Base-by-base conservation (phyloP, 306 rosid species). In the Spatholobus suberectus region DNA sequence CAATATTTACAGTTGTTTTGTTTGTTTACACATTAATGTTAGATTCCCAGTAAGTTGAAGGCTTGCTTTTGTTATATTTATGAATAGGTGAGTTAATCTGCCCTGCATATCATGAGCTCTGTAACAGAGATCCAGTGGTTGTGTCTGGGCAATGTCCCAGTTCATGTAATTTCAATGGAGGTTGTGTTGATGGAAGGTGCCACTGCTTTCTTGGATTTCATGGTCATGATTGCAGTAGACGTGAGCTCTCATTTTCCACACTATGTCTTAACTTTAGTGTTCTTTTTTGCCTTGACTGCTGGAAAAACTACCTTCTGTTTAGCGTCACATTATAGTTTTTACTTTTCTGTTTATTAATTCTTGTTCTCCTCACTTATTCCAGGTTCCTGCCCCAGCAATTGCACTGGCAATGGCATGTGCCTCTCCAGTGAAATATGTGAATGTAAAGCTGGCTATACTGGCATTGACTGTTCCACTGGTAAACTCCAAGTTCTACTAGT, bases 391-490 rank as follows among this genome's bases (percentile, higher is more conserved):
- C 95, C 98, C 14, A 80, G 81, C 76, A 83, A 85, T 65, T 95
- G 98, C 77, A 85, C 85, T 70, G 93, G 89, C 29, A 90, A 85
- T 81, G 98, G 97, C 13, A 80, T 32, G 55, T 95, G 98, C 88
- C 93, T 95, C 85, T 86, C 93, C 32, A 87, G 80, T 26, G 97
- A 97, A 86, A 77, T 93, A 24, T 93, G 98, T 78, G 91, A 89
- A 87, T 93, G 98, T 85, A 82, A 80, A 87, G 82, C 91, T 47
- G 95, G 98, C 43, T 93, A 76, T 76, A 87, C 97, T 26, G 97
- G 98, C 76, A 73, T 93, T 10, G 98, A 93, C 83, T 93, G 97
- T 85, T 91, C 97, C 63, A 93, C 98, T 3, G 97, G 97, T 95
- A 81, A 8, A 75, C 37, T 87, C 61, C 18, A 13, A 40, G 40